A percentile compares a stretch with the other conserved stretches of the same genome.
These are phyloP conservation scores for Diplodia mutila DNA, from an alignment of 2,329 filamentous ascomycete genomes.

Conservation along the genomic window DNA sequence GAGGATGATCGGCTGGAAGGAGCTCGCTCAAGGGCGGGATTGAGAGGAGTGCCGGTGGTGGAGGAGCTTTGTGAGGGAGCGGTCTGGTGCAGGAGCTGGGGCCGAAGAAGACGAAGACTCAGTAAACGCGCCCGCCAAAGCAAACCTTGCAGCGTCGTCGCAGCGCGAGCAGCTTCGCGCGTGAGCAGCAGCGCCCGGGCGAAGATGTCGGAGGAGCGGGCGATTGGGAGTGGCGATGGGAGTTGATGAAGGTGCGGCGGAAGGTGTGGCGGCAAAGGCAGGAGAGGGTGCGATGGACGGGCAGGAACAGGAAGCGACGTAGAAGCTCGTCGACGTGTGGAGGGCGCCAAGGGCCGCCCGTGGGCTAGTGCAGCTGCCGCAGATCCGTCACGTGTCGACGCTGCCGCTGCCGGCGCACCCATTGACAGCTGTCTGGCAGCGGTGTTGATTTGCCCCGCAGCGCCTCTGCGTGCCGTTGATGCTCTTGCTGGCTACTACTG, in stretches of 20 bases:
- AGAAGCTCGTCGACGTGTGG: conserved; percentile 13
- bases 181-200: conserved; percentile 20
- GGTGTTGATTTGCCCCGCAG: background rate
- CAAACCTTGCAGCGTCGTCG: conserved; percentile 27
- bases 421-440: background rate
- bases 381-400: background rate
- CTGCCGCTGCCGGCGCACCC: background rate
- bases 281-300: conserved; percentile 14
- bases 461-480: background rate
- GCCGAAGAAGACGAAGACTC: conserved; percentile 25
- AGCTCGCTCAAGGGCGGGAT: conserved; percentile 23
- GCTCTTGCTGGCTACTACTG: background rate
- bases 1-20: conserved; percentile 29
- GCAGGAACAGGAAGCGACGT: conserved; percentile 23
- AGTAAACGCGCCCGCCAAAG: conserved; percentile 27
- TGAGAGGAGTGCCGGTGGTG: conserved; percentile 22
- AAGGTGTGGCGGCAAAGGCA: conserved; percentile 8
- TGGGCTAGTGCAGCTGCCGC: background rate
- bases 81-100: conserved; percentile 25
- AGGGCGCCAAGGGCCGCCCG: background rate
- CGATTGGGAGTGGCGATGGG: conserved; percentile 30
- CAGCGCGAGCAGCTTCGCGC: conserved; percentile 9
- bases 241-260: conserved; percentile 23
- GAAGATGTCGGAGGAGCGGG: background rate
- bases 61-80: conserved; percentile 25